Conservation (phyloP, 1,284 basidiomycete species). For the Austroboletus novae-zelandiae region DNA sequence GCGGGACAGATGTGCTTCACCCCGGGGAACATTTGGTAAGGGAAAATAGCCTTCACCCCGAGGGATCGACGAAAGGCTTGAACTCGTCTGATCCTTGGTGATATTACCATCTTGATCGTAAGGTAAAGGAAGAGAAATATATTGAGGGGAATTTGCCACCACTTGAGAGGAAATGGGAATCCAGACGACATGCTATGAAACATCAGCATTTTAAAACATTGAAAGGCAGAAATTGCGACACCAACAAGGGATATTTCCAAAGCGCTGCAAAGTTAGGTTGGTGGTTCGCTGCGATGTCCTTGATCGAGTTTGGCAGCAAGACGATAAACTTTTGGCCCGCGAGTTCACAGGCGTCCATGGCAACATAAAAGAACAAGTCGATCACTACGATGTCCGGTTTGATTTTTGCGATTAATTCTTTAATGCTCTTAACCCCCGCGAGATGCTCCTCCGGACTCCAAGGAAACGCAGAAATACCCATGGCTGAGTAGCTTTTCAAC, state of each 20-base stretch:
- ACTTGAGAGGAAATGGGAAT: neutral
- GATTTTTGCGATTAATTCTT: neutral
- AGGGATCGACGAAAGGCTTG: neutral
- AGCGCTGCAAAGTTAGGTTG: neutral
- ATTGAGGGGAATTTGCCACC: neutral
- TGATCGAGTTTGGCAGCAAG: neutral
- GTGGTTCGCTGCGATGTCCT: neutral
- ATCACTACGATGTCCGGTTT: neutral
- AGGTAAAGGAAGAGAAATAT: neutral
- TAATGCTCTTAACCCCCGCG: neutral
- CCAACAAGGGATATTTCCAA: neutral
- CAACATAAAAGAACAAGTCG: neutral
- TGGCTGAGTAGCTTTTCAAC: too few species aligned
- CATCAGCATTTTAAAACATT: too few species aligned
- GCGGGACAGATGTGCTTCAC: neutral
- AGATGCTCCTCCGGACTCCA: neutral
- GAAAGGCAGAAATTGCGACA: neutral
- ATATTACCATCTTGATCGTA: too few species aligned
- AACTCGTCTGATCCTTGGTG: neutral
- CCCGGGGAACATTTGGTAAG: neutral
- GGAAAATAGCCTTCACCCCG: neutral
- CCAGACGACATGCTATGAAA: neutral
- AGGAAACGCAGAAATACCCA: neutral
- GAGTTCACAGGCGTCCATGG: neutral
- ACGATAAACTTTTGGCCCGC: neutral